Evolutionary conservation across 441 rosid genomes (phyloP), one percentile per base, ranked within the genome.

Genomic region (Adansonia grandidieri): DNA sequence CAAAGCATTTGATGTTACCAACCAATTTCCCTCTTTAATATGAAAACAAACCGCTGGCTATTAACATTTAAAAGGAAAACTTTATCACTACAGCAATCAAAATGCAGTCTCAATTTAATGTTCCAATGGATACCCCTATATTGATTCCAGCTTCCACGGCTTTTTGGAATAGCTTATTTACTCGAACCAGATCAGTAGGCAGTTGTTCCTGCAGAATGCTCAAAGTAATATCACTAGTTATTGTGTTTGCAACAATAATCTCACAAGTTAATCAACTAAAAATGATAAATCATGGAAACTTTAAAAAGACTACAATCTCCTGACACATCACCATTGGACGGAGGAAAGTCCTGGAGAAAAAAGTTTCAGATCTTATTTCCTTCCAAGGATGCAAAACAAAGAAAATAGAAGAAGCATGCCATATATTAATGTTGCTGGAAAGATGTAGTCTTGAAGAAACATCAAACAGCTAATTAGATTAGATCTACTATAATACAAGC

Each of bases 181-280:
- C 97, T 81, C 98, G 87, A 71, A 84, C 89, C 19, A 92, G 82
- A 88, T 96, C 99, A 78, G 84, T 86, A 20, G 98, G 91, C 84
- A 96, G 88, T 80, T 96, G 98, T 64, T 94, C 99, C 98, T 94
- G 88, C 83, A 84, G 15, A 79, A 42, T 44, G 76, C 75, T 57
- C 58, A 63, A 71, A 75, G 42, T 70, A 66, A 60, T 22, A 58
- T 50, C 51, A 66, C 7, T 67, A 10, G 79, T 60, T n/a, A 53
- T 61, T 63, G 73, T 63, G 61, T 22, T 51, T 28, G 57, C 47
- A 76, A 47, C 14, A 28, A 24, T 40, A n/a, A n/a, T 22, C 13
- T 48, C 15, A 32, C 42, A 69, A 40, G 57, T 14, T 67, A 17
- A 32, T 70, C 15, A 75, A 54, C 19, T 40, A n/a, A n/a, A 54